Evolutionary conservation across 768 basidiomycete genomes (phyloP), one percentile per base, ranked within the genome.

Genomic region (Mycena leptocephala): DNA sequence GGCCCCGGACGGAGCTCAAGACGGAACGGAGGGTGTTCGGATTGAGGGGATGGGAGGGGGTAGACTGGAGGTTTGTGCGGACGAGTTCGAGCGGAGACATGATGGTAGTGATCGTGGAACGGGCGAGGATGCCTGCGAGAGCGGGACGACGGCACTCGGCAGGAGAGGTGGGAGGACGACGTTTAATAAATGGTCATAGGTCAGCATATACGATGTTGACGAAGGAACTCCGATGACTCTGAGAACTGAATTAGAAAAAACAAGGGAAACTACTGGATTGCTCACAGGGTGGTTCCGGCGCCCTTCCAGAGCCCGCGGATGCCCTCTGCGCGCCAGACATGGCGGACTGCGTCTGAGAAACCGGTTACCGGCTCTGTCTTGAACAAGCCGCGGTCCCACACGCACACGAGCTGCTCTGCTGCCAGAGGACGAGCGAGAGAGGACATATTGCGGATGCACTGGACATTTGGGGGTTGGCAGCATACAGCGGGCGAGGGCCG

Each of bases 231-330:
- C 94, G 81, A 99, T 97, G 46, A 96, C 83, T 64, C 97, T 97
- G 64, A 20, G 72, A 77, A 76, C 4, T 5, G 70, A 26, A 72
- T 67, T 74, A 74, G 58, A 43, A 35, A 55, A 62, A 33, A 61
- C 26, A 24, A 43, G 0, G 18, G 41, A 46, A 24, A 67, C 7
- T n/a, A 43, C 16, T n/a, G 28, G 35, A 51, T 13, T 35, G 86
- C 96, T 86, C 81, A 97, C 95, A 99, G 83, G 32, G 97, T 91
- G 4, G 97, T 98, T 10, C 96, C 97, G 1, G 91, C 95, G 63
- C 98, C 98, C 83, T 99, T 97, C 98, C 98, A 99, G 1, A 99
- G 86, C 0, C 97, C 97, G 58, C 91, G 87, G 2, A 94, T 76
- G 14, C 98, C 98, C 84, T 97, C 97, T 59, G 92, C 93, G 79